Base-by-base conservation (phyloP, 352 stramenopile genomes). In the Globisporangium echinulatum region DNA sequence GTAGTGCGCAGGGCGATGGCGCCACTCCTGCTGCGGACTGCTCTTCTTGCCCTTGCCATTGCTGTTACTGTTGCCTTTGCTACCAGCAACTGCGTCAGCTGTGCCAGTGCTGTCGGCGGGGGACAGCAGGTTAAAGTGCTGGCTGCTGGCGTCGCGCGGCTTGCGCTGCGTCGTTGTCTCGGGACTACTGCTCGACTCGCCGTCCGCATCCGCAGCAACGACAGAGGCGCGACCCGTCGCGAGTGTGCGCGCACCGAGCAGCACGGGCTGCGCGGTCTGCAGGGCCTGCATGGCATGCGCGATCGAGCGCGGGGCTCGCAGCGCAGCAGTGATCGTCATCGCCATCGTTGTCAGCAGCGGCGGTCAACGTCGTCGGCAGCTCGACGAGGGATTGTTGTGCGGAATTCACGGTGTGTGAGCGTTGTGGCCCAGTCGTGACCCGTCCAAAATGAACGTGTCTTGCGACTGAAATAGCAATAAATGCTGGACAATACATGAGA, bases 1-100 rank as follows among this genome's bases (percentile, higher is more conserved):
- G 57, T 76, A 76, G 36, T 59, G 49, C 50, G 49, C 58, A 48
- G 64, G 65, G 25, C 62, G 61, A 48, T 70, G 66, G 42, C 60
- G 64, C 60, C 56, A 64, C 38, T 53, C 50, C 33, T 67, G 53
- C 43, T 19, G 8, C 11, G 14, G 17, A 19, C 67, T 56, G 66
- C 65, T 37, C 63, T 52, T 69, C 38, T 61, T 69, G 42, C 17
- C 17, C 17, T 19, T 19, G 17, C 17, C 17, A 19, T 33, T 40
- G 11, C 68, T 77, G 63, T 10, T 74, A 25, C 56, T 74, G 15
- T 25, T 67, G 15, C 42, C 61, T 15, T 44, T 49, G 40, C 40
- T 44, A 11, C 40, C 10, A 11, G n/a, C 7, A 33, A 1, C 33
- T 14, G 15, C 25, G 38, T 5, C 6, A 33, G 3, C 13, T 8